Evolutionary conservation across 768 basidiomycete genomes (phyloP), one percentile per base, ranked within the genome.

Genomic region (Paxillus ammoniavirescens): DNA sequence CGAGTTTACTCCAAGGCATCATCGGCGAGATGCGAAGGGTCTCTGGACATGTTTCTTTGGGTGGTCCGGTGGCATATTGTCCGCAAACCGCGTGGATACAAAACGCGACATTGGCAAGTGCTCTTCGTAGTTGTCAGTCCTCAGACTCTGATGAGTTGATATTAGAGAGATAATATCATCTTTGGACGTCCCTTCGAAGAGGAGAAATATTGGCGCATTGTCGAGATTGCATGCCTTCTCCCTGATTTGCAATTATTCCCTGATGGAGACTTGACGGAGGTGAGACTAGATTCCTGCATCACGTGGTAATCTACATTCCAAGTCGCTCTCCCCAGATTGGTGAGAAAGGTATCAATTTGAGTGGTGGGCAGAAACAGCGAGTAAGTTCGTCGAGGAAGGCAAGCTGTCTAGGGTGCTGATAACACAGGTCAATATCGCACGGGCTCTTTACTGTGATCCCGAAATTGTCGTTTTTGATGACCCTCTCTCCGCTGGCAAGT

Each of bases 31-130:
- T 89, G 86, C 73, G 78, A 15, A 74, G 73, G 52, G 57, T 75
- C 2, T 65, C 69, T 8, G 88, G 88, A 0, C 63, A 68, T 12
- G 78, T 85, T 36, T 69, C 73, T 0, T 83, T 89, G 58, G 83
- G 87, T 7, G 87, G 87, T 0, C 69, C 72, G 13, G 75, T 89
- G 9, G 85, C 80, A 5, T 91, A 89, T 63, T 87, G 84, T 62
- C 77, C 86, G 14, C 88, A 91, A 67, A 81, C 79, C 0, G 84
- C 87, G 0, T 91, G 87, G 87, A 89, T 91, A 45, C 85, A 87
- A 65, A 88, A 88, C 62, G 80, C 82, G 0, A 75, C 81, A 5
- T 60, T 86, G 63, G 84, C 84, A 50, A 18, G 21, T 31, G 43
- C n/a, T 14, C 35, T 4, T 17, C 8, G 14, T 14, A 14, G 6